Evolutionary conservation across 1,284 basidiomycete species (phyloP), one percentile per base, ranked within the genome.

Genomic region (Cerrena zonata): DNA sequence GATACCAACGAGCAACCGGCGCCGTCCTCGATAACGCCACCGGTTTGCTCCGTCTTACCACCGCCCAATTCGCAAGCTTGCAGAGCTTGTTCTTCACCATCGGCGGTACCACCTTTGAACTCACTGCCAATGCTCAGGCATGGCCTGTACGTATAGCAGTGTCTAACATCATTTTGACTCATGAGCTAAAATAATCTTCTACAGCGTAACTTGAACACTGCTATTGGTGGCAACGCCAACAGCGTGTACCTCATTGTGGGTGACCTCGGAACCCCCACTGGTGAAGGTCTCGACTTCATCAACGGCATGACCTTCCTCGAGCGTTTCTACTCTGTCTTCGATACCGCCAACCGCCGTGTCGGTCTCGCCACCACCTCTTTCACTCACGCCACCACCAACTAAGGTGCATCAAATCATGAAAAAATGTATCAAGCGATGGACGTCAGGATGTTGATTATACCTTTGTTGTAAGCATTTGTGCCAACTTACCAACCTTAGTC

Each of bases 321-420:
- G 64, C 77, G 82, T 22, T 86, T 79, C 74, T 85, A 84, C 67
- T 71, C 74, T 21, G 80, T 84, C 21, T 84, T 66, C 60, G 84
- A 86, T 59, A 78, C 75, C 26, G 65, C 69, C 42, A 77, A 78
- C 64, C 38, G 45, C 5, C 68, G 55, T 10, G 62, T 78, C 44
- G 75, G 76, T 12, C 65, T 76, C 42, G 75, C 76, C 2, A 66
- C 54, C 19, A 78, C 75, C 1, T 12, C 47, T 19, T 65, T 69
- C 58, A 77, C 75, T 2, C 47, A 63, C 38, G 67, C 69, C 2
- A 59, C 49, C 22, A 68, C 57, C 26, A 77, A 77, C 57, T 75
- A 51, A 60, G 23, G 39, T 7, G 39, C 21, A 5, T 36, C 34
- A n/a, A n/a, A n/a, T n/a, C n/a, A n/a, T n/a, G n/a, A n/a, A n/a